These are phyloP conservation scores for Delphinella strobiligena DNA, from an alignment of 2,329 filamentous ascomycete genomes.

Conservation along the genomic window DNA sequence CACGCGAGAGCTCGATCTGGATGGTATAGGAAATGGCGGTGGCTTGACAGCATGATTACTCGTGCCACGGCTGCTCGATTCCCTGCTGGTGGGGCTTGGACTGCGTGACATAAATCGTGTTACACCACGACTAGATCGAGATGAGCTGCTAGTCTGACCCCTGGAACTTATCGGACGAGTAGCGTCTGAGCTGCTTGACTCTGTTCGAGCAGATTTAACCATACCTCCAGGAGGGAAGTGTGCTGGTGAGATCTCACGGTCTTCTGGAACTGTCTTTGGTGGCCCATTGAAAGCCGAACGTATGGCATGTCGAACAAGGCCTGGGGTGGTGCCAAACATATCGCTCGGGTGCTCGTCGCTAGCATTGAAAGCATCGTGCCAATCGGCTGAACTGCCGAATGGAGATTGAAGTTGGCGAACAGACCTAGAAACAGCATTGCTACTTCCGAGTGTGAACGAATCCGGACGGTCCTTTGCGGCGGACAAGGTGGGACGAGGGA, in stretches of 20 bases:
- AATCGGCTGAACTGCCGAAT: slow-evolving; percentile 18
- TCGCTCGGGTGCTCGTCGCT: slow-evolving; percentile 17
- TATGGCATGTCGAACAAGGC: slow-evolving; percentile 5
- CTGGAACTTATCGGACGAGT: background rate
- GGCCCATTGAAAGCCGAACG: slow-evolving; percentile 12
- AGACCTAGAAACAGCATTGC: too few relatives aligned
- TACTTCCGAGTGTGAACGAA: too few relatives aligned
- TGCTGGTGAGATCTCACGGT: slow-evolving; percentile 23
- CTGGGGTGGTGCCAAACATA: slow-evolving; percentile 15
- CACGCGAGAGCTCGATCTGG: slow-evolving; percentile 73
- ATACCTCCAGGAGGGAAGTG: slow-evolving; percentile 11
- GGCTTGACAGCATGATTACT: too few relatives aligned
- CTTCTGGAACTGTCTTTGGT: slow-evolving; percentile 22
- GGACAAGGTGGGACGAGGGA: slow-evolving; percentile 20
- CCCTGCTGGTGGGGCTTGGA: slow-evolving; percentile 48
- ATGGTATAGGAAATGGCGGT: slow-evolving; percentile 87
- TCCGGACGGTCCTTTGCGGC: slow-evolving; percentile 16
- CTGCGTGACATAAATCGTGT: slow-evolving; percentile 41
- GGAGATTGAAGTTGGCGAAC: too few relatives aligned
- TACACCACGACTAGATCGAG: background rate
- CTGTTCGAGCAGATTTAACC: background rate
- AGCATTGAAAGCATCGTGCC: slow-evolving; percentile 13
- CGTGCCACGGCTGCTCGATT: slow-evolving; percentile 22
- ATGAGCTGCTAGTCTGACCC: background rate
- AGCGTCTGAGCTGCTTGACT: too few relatives aligned